Evolutionary conservation across 768 basidiomycete genomes (phyloP).

Genomic region (Suillus spraguei): DNA sequence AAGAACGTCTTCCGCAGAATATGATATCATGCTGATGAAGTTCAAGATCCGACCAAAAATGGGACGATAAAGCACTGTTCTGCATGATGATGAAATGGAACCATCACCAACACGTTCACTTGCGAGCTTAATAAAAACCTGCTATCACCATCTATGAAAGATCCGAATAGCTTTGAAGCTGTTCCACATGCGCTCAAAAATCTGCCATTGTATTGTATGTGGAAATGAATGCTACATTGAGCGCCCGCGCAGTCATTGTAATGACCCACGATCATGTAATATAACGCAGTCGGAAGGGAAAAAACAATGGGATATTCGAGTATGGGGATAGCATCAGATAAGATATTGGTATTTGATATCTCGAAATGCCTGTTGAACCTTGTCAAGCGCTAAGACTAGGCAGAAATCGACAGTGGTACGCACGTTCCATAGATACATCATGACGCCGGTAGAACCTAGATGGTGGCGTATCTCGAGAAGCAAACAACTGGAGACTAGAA

Average conservation of each 20-base stretch:
- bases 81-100: background rate
- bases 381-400: background rate
- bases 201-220: background rate
- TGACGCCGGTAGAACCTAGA: background rate
- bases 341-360: background rate
- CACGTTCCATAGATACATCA: background rate
- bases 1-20: background rate
- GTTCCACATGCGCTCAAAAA: background rate
- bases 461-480: background rate
- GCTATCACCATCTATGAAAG: slow-evolving; percentile 6
- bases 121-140: background rate
- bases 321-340: background rate
- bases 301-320: background rate
- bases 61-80: background rate
- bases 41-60: background rate
- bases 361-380: too few relatives aligned
- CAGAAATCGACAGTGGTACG: background rate
- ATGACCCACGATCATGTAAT: slow-evolving; percentile 1
- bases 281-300: background rate
- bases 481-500: slow-evolving; percentile 2
- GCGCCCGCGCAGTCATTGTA: background rate
- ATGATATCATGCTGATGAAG: background rate
- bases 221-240: background rate
- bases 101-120: background rate
- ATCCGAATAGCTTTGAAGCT: slow-evolving; percentile 3